A percentile compares a stretch with the other conserved stretches of the same genome.
These are phyloP conservation scores for Scolecobasidium constrictum DNA, from an alignment of 2,329 filamentous ascomycete species.

Conservation along the genomic window DNA sequence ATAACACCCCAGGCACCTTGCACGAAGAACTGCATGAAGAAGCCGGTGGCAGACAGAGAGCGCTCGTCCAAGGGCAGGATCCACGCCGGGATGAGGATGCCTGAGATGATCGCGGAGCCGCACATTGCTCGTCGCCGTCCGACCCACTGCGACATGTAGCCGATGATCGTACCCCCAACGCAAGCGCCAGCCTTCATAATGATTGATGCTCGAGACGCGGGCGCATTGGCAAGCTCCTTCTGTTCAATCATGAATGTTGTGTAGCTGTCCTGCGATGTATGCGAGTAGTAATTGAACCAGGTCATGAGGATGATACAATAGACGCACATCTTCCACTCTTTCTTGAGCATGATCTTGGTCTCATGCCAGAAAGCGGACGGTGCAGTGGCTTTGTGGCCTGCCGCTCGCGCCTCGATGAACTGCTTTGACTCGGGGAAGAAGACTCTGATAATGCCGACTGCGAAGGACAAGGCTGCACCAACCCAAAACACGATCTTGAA, in stretches of 20 bases:
- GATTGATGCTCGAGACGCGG: constrained; percentile 64
- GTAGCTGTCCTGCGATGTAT: constrained; percentile 72
- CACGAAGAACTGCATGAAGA: constrained; percentile 60
- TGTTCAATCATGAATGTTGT: constrained; percentile 69
- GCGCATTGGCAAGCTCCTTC: constrained; percentile 55
- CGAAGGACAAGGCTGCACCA: constrained; percentile 55
- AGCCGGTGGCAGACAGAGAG: constrained; percentile 51
- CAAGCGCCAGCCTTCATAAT: constrained; percentile 71
- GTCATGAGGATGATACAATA: constrained; percentile 74
- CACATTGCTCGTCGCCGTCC: constrained; percentile 63
- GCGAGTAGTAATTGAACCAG: constrained; percentile 54
- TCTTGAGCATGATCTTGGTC: constrained; percentile 53
- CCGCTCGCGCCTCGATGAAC: constrained; percentile 58
- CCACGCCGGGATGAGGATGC: constrained; percentile 56
- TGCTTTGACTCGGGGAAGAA: constrained; percentile 65
- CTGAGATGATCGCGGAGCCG: constrained; percentile 48
- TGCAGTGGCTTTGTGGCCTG: constrained; percentile 38
- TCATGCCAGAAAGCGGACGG: constrained; percentile 54
- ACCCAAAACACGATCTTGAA: constrained; percentile 75
- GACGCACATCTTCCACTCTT: constrained; percentile 66
- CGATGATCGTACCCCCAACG: constrained; percentile 61
- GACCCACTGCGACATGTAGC: constrained; percentile 64
- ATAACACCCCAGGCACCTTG: constrained; percentile 58
- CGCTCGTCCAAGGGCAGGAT: constrained; percentile 52
- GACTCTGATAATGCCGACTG: constrained; percentile 55